phyloP scores from a whole-genome alignment of 768 basidiomycete species.

The Rhodotorula graminis region DNA sequence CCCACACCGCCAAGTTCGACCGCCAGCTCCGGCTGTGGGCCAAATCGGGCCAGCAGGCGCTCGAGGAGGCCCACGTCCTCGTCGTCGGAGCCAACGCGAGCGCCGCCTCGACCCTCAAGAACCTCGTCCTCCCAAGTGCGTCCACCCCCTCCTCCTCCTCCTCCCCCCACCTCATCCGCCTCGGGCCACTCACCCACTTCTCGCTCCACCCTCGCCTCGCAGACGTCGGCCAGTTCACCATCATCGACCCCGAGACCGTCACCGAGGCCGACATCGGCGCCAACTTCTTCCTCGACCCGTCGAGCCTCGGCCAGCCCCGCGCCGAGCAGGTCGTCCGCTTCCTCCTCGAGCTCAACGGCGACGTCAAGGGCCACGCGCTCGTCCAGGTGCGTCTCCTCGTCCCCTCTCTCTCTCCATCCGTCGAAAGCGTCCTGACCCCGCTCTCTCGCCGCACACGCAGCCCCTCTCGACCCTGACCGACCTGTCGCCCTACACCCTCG shows the following conservation, averaged over 20 bases:
- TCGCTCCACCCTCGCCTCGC: not conserved
- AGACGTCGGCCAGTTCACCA: slow-evolving; percentile 87
- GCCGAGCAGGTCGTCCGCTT: slow-evolving; percentile 73
- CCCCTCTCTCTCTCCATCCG: too few relatives aligned
- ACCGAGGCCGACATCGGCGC: slow-evolving; percentile 77
- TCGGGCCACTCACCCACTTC: not conserved
- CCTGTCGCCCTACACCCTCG: slow-evolving; percentile 64
- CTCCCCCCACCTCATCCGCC: too few relatives aligned
- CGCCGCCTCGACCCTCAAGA: slow-evolving; percentile 85
- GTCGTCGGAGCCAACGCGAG: slow-evolving; percentile 77
- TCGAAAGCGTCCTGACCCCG: too few relatives aligned
- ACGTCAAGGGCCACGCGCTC: slow-evolving; percentile 68
- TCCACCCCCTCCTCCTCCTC: too few relatives aligned
- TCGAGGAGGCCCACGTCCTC: slow-evolving; percentile 76
- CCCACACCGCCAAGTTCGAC: slow-evolving; percentile 85
- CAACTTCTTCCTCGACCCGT: slow-evolving; percentile 86
- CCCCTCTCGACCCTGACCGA: not conserved
- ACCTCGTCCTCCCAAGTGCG: slow-evolving; percentile 80
- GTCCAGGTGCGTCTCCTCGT: slow-evolving; percentile 39
- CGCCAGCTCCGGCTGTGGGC: slow-evolving; percentile 95
- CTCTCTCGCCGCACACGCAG: slow-evolving; percentile 15
- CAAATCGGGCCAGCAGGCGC: slow-evolving; percentile 77
- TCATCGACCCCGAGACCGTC: slow-evolving; percentile 64
- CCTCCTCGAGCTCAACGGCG: slow-evolving; percentile 79
- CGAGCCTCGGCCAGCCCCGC: slow-evolving; percentile 73